Conservation (phyloP, 2,329 filamentous ascomycete species). For the Sporothrix variecibatus region DNA sequence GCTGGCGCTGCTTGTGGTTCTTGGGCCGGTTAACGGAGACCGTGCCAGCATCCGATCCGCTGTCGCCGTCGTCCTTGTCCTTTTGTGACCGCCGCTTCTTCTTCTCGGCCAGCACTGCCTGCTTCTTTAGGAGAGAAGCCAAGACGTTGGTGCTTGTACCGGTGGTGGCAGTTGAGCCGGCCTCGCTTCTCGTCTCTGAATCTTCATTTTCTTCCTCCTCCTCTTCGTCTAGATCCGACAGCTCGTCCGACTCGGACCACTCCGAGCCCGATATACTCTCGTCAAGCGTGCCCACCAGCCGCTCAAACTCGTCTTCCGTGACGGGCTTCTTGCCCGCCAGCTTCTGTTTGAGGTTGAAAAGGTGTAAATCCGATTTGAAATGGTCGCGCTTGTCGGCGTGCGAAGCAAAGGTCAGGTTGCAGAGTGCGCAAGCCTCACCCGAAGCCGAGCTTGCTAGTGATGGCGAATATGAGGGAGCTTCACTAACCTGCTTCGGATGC, state of each 20-base stretch:
- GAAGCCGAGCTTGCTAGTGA: slow-evolving; percentile 33
- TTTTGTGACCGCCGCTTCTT: slow-evolving; percentile 29
- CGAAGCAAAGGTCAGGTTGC: slow-evolving; percentile 68
- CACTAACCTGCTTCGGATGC: neutral
- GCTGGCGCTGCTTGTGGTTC: slow-evolving; percentile 43
- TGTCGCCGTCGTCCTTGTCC: slow-evolving; percentile 47
- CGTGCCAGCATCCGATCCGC: slow-evolving; percentile 48
- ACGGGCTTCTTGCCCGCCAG: slow-evolving; percentile 72
- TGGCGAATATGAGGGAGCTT: neutral
- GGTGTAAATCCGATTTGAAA: slow-evolving; percentile 85
- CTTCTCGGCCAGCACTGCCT: slow-evolving; percentile 70
- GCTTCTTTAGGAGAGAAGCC: slow-evolving; percentile 75
- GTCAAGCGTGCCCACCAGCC: slow-evolving; percentile 79
- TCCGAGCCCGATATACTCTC: slow-evolving; percentile 92
- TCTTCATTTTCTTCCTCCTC: slow-evolving; percentile 9
- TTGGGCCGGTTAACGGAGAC: slow-evolving; percentile 43
- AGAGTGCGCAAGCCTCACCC: slow-evolving; percentile 79
- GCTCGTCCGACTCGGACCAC: slow-evolving; percentile 69
- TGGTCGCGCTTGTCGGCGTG: slow-evolving; percentile 83
- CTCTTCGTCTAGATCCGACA: slow-evolving; percentile 50
- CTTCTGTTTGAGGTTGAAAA: slow-evolving; percentile 93
- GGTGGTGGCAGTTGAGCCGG: neutral
- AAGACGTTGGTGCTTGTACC: slow-evolving; percentile 42
- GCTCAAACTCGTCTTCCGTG: slow-evolving; percentile 81
- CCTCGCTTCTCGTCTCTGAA: slow-evolving; percentile 50